A percentile compares a stretch with the other conserved stretches of the same genome.
These are phyloP conservation scores for Hypoxylon fragiforme DNA, from an alignment of 495 filamentous ascomycete genomes.

Conservation along the genomic window DNA sequence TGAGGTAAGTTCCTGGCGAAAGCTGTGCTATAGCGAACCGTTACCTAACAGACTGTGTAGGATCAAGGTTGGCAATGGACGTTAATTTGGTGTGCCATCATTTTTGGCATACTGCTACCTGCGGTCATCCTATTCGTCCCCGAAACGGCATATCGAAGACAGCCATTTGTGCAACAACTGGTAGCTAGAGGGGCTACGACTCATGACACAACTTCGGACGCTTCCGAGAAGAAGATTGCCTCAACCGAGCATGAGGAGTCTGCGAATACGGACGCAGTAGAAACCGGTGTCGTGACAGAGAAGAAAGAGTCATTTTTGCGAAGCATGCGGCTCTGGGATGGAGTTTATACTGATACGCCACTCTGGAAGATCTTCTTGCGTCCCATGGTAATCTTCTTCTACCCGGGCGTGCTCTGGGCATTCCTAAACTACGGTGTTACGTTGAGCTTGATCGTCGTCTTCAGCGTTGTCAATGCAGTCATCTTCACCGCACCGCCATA, in stretches of 20 bases:
- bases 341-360: conserved; percentile 49
- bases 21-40: conserved; percentile 3
- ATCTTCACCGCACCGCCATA: conserved; percentile 57
- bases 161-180: conserved; percentile 32
- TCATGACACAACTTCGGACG: conserved; percentile 31
- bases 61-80: conserved; percentile 58
- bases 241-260: conserved; percentile 23
- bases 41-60: conserved; percentile 27
- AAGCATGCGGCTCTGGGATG: conserved; percentile 40
- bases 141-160: conserved; percentile 55
- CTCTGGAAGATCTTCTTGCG: conserved; percentile 55
- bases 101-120: conserved; percentile 54
- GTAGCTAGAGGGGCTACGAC: conserved; percentile 17
- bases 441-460: conserved; percentile 57
- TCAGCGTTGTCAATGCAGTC: conserved; percentile 55
- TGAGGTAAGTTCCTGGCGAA: conserved; percentile 23
- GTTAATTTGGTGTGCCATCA: conserved; percentile 56
- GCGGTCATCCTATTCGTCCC: conserved; percentile 55
- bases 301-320: conserved; percentile 39
- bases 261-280: conserved; percentile 22
- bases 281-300: conserved; percentile 25
- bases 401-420: conserved; percentile 58
- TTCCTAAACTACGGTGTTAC: conserved; percentile 57
- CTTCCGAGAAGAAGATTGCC: conserved; percentile 33
- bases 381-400: conserved; percentile 55